Evolutionary conservation across 1,139 yeast species (phyloP).

Genomic region (Pichia sp.): DNA sequence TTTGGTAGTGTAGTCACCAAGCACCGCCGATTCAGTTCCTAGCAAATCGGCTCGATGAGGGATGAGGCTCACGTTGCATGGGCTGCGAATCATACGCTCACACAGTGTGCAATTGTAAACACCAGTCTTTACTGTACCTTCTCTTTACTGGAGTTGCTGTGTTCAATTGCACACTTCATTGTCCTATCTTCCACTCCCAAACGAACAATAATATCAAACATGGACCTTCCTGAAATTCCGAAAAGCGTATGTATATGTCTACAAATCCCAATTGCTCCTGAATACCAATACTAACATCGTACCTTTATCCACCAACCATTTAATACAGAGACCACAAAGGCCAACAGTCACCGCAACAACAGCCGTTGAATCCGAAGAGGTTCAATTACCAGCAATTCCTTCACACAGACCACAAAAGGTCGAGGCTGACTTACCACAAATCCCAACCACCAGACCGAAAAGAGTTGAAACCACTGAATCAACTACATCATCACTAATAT

Average conservation of each 20-base stretch:
- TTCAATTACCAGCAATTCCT: neutral
- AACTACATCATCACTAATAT: neutral
- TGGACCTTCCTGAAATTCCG: constrained; percentile 22
- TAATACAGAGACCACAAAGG: constrained; percentile 12
- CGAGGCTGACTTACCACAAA: constrained; percentile 52
- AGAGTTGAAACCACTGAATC: neutral
- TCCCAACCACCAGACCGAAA: constrained; percentile 44
- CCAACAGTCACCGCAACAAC: neutral
- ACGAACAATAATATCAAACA: neutral
- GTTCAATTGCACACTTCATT: no score
- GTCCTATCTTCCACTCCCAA: no score
- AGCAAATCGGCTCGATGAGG: no score
- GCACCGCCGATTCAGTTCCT: no score
- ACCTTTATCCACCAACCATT: neutral
- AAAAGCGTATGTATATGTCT: constrained; percentile 14
- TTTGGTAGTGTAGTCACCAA: no score
- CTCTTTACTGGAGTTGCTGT: no score
- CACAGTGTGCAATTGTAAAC: no score
- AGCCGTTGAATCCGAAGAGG: neutral
- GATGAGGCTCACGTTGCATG: no score
- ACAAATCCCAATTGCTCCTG: neutral
- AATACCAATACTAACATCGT: constrained; percentile 1
- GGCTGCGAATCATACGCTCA: no score
- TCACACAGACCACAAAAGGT: neutral
- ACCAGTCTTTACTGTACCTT: no score